A percentile compares a stretch with the other conserved stretches of the same genome.
phyloP scores from a whole-genome alignment of 352 stramenopile species.

The Peronosclerospora sorghi region DNA sequence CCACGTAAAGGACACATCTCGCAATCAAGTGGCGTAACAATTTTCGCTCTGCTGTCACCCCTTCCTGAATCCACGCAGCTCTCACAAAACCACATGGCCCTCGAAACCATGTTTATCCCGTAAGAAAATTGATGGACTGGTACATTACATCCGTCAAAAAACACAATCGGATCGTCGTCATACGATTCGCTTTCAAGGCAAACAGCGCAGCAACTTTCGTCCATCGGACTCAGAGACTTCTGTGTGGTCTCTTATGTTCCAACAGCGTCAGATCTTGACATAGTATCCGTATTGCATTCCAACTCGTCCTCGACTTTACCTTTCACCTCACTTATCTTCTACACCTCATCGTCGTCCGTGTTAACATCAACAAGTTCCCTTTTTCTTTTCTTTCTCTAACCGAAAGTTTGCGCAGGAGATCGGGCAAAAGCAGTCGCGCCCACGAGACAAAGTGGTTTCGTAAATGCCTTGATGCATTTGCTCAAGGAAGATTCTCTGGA shows the following conservation, averaged over 20 bases:
- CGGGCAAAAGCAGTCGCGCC: no score
- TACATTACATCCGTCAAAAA: slow-evolving; percentile 83
- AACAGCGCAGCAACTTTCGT: slow-evolving; percentile 49
- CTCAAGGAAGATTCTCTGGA: no score
- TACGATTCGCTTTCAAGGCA: slow-evolving; percentile 74
- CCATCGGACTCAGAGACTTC: slow-evolving; percentile 5
- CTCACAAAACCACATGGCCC: slow-evolving; percentile 81
- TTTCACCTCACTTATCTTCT: slow-evolving; percentile 6
- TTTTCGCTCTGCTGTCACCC: no score
- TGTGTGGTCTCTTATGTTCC: no score
- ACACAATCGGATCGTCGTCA: slow-evolving; percentile 85
- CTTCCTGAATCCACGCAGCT: slow-evolving; percentile 16
- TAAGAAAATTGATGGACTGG: slow-evolving; percentile 87
- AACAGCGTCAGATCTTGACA: background rate
- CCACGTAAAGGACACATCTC: slow-evolving; percentile 55
- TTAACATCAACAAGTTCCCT: slow-evolving; percentile 8
- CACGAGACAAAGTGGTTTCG: slow-evolving; percentile 15
- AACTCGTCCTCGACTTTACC: slow-evolving; percentile 1
- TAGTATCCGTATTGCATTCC: background rate
- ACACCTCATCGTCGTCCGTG: slow-evolving; percentile 16
- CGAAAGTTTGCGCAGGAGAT: no score
- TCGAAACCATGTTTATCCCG: slow-evolving; percentile 49
- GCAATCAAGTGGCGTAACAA: slow-evolving; percentile 16
- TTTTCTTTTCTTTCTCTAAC: background rate
- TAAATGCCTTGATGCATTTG: slow-evolving; percentile 8